phyloP scores from a whole-genome alignment of 2,329 filamentous ascomycete species.

The Cladophialophora yegresii region DNA sequence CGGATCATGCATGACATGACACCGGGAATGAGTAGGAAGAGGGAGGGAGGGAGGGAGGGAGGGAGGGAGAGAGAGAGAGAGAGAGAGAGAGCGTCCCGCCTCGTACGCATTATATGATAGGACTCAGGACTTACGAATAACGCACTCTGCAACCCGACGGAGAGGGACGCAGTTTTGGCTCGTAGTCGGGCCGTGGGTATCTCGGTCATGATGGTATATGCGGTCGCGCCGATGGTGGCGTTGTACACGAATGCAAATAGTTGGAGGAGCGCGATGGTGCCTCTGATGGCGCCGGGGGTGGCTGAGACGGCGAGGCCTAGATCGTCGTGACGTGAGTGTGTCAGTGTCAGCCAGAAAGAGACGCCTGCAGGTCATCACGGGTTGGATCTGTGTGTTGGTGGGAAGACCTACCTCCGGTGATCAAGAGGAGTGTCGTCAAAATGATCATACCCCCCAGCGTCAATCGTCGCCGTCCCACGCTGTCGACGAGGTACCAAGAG shows the following conservation, averaged over 20 bases:
- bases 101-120: too few relatives aligned
- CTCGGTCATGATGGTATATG: slow-evolving; percentile 46
- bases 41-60: background rate
- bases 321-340: background rate
- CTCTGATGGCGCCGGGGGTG: slow-evolving; percentile 20
- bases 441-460: slow-evolving; percentile 54
- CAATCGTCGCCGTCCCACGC: slow-evolving; percentile 44
- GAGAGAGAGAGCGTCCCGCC: too few relatives aligned
- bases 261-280: slow-evolving; percentile 42
- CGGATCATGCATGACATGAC: background rate
- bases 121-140: slow-evolving; percentile 17
- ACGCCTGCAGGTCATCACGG: background rate
- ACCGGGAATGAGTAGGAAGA: background rate
- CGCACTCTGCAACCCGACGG: slow-evolving; percentile 21
- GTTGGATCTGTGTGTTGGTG: too few relatives aligned
- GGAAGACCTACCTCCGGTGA: slow-evolving; percentile 41
- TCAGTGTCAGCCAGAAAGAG: background rate
- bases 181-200: slow-evolving; percentile 45
- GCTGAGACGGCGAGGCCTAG: slow-evolving; percentile 37
- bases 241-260: slow-evolving; percentile 47
- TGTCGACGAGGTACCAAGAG: slow-evolving; percentile 40
- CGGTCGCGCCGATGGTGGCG: slow-evolving; percentile 47
- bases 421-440: slow-evolving; percentile 51
- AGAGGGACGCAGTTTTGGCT: slow-evolving; percentile 43
- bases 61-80: too few relatives aligned